Percentiles rank a stretch among this genome's conserved stretches.
Evolutionary conservation across 805 yeast species (phyloP).

Genomic region (Candida multigemmis): DNA sequence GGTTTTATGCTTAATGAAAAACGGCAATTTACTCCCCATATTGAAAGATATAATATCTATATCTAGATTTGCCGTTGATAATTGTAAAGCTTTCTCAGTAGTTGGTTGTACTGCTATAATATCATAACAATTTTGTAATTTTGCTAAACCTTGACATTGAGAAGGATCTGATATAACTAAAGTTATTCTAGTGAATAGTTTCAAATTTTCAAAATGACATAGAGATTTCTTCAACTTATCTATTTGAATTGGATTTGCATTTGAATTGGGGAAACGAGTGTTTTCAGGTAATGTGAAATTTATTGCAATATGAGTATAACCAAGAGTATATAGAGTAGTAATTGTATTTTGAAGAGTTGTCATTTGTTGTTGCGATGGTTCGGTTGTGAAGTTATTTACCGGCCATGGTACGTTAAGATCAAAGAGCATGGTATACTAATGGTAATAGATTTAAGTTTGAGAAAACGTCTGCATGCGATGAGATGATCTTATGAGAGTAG

Average conservation of each 20-base stretch:
- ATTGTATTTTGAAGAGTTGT: constrained; percentile 39
- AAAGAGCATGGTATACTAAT: too few species aligned
- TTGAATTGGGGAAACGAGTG: constrained; percentile 37
- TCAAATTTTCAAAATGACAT: constrained; percentile 19
- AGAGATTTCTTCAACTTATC: constrained; percentile 25
- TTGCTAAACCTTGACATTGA: constrained; percentile 55
- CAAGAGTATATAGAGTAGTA: constrained; percentile 46
- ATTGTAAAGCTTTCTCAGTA: constrained; percentile 69
- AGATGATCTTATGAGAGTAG: too few species aligned
- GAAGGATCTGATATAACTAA: constrained; percentile 69
- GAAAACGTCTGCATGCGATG: too few species aligned
- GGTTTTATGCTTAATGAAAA: constrained; percentile 73
- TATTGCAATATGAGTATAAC: constrained; percentile 71
- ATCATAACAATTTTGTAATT: constrained; percentile 51
- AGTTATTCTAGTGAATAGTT: constrained; percentile 63
- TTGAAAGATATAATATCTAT: constrained; percentile 76
- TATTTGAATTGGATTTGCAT: constrained; percentile 36
- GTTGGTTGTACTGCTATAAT: constrained; percentile 73
- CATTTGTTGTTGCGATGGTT: constrained; percentile 35
- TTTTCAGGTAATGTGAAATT: constrained; percentile 51
- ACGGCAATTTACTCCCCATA: constrained; percentile 56
- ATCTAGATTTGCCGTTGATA: constrained; percentile 68
- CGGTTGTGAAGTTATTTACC: constrained; percentile 32
- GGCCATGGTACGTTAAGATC: constrained; percentile 78
- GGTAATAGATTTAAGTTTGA: too few species aligned